These are phyloP conservation scores for Coffea canephora DNA, from an alignment of 257 asterid genomes.

Conservation along the genomic window DNA sequence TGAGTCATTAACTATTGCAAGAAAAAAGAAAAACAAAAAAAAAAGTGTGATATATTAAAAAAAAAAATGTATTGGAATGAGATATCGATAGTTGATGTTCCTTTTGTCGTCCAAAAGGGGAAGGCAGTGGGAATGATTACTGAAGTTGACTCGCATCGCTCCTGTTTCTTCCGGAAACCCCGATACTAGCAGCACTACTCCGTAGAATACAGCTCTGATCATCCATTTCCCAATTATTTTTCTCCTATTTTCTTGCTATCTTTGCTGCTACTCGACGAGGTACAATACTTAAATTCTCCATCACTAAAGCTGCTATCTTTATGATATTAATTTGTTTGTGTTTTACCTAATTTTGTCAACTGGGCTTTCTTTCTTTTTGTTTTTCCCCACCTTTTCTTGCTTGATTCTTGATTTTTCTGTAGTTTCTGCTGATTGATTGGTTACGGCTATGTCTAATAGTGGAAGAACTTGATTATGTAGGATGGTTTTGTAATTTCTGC, in stretches of 20 bases:
- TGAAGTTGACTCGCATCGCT: background rate
- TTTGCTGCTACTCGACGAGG: background rate
- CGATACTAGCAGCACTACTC: background rate
- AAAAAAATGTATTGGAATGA: background rate
- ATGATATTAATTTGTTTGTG: background rate
- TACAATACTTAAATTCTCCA: background rate
- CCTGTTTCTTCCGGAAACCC: background rate
- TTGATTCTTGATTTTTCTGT: background rate
- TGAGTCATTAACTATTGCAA: too few relatives aligned
- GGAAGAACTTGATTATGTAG: slow-evolving; percentile 1
- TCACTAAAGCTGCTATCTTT: background rate
- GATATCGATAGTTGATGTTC: background rate
- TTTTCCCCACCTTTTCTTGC: background rate
- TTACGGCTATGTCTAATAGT: background rate
- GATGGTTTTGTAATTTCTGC: background rate
- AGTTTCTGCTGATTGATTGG: slow-evolving; percentile 3
- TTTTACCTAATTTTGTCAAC: background rate
- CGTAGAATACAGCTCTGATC: background rate
- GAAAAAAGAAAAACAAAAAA: background rate
- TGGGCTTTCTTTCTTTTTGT: slow-evolving; percentile 17
- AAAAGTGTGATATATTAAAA: background rate
- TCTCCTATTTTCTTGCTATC: background rate
- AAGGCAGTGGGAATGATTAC: background rate
- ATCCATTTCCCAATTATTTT: background rate
- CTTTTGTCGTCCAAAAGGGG: slow-evolving; percentile 2